Evolutionary conservation across 2,329 filamentous ascomycete species (phyloP).

Genomic region (Apiospora arundinis): DNA sequence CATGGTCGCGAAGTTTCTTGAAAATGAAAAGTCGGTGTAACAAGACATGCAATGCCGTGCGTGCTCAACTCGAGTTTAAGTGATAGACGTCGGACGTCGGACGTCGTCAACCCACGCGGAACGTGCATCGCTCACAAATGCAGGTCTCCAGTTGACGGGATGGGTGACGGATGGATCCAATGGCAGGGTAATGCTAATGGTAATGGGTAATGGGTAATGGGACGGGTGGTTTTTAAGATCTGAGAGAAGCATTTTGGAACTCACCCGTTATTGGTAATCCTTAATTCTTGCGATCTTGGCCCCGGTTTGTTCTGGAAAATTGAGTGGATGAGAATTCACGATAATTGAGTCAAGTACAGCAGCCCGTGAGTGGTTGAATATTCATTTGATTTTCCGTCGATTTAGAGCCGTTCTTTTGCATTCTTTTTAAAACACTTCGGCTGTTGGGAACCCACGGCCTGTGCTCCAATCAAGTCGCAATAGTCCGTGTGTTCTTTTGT

Average conservation of each 20-base stretch:
- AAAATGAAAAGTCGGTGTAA: constrained; percentile 19
- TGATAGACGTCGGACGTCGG: not conserved
- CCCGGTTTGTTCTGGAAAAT: not conserved
- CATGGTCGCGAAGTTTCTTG: constrained; percentile 6
- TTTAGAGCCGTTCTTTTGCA: not conserved
- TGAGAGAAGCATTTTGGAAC: not conserved
- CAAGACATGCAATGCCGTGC: constrained; percentile 4
- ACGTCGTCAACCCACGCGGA: constrained; percentile 11
- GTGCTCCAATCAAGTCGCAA: constrained; percentile 6
- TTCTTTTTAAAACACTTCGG: not conserved
- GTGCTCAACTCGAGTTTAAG: constrained; percentile 8
- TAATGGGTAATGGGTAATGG: no score
- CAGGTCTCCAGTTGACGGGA: constrained; percentile 7
- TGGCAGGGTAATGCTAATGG: not conserved
- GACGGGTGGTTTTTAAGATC: not conserved
- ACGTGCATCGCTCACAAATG: constrained; percentile 10
- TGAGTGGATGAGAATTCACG: constrained; percentile 8
- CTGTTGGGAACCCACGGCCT: not conserved
- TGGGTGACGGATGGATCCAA: not conserved
- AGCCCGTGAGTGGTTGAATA: constrained; percentile 10
- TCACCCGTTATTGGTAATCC: not conserved
- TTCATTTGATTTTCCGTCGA: not conserved
- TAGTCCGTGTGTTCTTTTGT: not conserved
- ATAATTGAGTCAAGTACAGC: not conserved
- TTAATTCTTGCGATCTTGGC: not conserved